Conservation (phyloP, 805 yeast genomes). For the Kazachstania kunashirensis region DNA sequence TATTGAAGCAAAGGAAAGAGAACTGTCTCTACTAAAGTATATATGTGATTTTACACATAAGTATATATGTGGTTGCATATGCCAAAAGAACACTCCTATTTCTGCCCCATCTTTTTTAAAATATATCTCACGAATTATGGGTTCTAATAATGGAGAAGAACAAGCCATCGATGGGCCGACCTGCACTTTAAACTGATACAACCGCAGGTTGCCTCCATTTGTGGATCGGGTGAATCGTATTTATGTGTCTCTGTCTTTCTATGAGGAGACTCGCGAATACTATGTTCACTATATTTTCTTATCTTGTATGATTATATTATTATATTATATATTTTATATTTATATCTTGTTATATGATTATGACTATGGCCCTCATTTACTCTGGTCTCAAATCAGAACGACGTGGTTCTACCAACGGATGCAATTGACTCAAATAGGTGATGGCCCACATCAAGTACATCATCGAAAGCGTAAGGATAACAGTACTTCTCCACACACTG, state of each 20-base stretch:
- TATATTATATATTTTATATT: constrained; percentile 10
- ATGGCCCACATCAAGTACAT: constrained; percentile 88
- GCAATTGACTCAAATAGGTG: constrained; percentile 75
- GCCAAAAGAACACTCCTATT: constrained; percentile 42
- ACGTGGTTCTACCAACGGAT: constrained; percentile 85
- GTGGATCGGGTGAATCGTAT: constrained; percentile 5
- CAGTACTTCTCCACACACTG: constrained; percentile 65
- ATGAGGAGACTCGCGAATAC: not conserved
- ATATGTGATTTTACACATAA: too few species aligned
- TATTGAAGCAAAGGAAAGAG: too few species aligned
- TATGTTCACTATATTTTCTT: not conserved
- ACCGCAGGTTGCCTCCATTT: constrained; percentile 26
- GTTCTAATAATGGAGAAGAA: constrained; percentile 56
- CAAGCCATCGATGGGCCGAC: constrained; percentile 36
- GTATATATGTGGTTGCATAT: too few species aligned
- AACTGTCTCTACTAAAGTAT: too few species aligned
- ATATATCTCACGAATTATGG: constrained; percentile 39
- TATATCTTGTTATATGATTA: constrained; percentile 4
- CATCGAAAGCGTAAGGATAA: constrained; percentile 59
- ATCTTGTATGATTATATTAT: not conserved
- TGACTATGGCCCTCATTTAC: too few species aligned
- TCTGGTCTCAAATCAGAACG: constrained; percentile 88
- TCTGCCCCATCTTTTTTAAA: constrained; percentile 47
- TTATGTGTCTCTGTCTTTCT: not conserved
- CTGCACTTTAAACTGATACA: constrained; percentile 39